Evolutionary conservation across 2,329 filamentous ascomycete genomes (phyloP).

Genomic region (Dactylellina parvicollis): DNA sequence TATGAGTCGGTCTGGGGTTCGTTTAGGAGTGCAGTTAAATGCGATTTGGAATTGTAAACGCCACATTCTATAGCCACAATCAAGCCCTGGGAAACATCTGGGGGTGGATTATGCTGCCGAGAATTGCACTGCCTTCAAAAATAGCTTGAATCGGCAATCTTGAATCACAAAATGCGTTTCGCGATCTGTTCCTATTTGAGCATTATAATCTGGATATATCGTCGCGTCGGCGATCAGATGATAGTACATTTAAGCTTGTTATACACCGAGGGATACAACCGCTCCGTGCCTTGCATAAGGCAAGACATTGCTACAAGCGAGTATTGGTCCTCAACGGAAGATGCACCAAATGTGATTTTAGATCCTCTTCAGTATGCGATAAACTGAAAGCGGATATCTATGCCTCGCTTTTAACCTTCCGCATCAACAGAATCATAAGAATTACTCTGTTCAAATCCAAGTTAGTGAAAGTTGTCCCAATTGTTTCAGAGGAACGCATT

Average conservation of each 20-base stretch:
- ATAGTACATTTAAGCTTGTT: background rate
- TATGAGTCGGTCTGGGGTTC: constrained; percentile 3
- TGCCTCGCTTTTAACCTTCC: constrained; percentile 28
- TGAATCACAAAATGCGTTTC: background rate
- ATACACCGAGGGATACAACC: background rate
- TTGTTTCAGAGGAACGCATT: constrained; percentile 18
- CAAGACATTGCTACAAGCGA: constrained; percentile 19
- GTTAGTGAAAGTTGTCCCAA: constrained; percentile 21
- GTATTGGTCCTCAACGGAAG: background rate
- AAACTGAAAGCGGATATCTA: background rate
- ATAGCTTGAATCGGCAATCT: constrained; percentile 2
- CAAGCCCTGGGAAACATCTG: background rate
- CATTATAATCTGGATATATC: background rate
- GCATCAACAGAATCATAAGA: constrained; percentile 52
- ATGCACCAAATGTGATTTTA: background rate
- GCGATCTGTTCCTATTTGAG: background rate
- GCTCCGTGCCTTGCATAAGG: background rate
- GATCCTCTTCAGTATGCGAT: background rate
- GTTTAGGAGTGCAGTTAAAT: background rate
- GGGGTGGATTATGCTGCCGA: background rate
- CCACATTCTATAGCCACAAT: constrained; percentile 22
- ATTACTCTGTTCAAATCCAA: constrained; percentile 34
- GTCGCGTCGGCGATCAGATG: background rate
- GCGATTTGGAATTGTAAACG: constrained; percentile 41
- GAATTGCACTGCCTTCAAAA: constrained; percentile 7